A percentile compares a stretch with the other conserved stretches of the same genome.
Evolutionary conservation across 345 rosid genomes (phyloP).

Genomic region (Euphorbia peplus): DNA sequence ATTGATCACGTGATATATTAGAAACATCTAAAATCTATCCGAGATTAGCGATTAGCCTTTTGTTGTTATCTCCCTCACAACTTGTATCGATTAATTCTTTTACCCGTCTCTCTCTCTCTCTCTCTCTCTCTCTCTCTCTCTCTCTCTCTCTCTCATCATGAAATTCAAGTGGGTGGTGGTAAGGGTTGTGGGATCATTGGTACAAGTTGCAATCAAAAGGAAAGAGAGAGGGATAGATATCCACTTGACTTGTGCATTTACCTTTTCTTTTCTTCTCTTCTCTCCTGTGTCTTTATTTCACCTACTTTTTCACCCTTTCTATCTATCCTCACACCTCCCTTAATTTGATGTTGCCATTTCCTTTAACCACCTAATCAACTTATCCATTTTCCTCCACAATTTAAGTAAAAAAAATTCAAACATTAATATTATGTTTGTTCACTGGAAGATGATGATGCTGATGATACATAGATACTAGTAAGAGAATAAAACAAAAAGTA

Average conservation of each 20-base stretch:
- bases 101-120: not conserved
- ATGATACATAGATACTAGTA: no score
- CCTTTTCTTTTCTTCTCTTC: not conserved
- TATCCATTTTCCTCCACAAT: conserved; percentile 6
- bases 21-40: no score
- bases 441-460: not conserved
- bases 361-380: conserved; percentile 7
- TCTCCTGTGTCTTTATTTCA: conserved; percentile 16
- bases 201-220: conserved; percentile 24
- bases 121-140: conserved; percentile 10
- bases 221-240: conserved; percentile 10
- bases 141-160: conserved; percentile 25
- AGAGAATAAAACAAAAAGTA: not conserved
- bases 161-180: conserved; percentile 39
- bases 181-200: conserved; percentile 31
- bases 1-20: no score
- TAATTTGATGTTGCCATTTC: conserved; percentile 31
- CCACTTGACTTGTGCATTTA: conserved; percentile 21
- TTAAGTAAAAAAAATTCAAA: not conserved
- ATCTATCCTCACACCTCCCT: conserved; percentile 22
- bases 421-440: not conserved
- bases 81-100: conserved; percentile 8
- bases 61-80: conserved; percentile 30
- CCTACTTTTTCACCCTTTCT: conserved; percentile 40
- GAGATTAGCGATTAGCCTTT: no score